phyloP scores from a whole-genome alignment of 2,329 filamentous ascomycete genomes.

The Ceratocystiopsis brevicomis region DNA sequence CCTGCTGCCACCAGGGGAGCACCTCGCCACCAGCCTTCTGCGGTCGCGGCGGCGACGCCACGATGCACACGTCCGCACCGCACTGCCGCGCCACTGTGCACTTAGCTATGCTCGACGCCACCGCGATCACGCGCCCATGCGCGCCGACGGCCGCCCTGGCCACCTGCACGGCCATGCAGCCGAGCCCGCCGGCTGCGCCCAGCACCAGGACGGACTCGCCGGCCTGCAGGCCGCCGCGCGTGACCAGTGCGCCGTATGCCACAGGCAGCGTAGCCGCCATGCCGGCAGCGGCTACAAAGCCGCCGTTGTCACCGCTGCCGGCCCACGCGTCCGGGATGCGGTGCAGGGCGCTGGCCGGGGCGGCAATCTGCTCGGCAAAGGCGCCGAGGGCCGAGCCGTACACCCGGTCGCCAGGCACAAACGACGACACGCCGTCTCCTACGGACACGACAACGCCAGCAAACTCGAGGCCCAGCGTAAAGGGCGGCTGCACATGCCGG shows the following conservation, averaged over 20 bases:
- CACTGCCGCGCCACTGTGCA: constrained; percentile 19
- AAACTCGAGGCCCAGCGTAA: constrained; percentile 42
- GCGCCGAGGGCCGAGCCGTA: constrained; percentile 33
- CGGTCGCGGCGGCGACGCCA: constrained; percentile 15
- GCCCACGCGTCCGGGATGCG: constrained; percentile 25
- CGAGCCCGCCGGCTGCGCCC: constrained; percentile 35
- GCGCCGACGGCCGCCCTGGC: constrained; percentile 17
- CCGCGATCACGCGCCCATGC: constrained; percentile 26
- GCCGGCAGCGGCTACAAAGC: constrained; percentile 29
- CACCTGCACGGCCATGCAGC: constrained; percentile 36
- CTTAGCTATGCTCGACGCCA: constrained; percentile 28
- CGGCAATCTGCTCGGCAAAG: constrained; percentile 31
- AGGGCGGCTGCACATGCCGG: constrained; percentile 34
- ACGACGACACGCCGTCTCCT: constrained; percentile 8
- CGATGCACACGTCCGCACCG: constrained; percentile 23
- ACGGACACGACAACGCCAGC: constrained; percentile 28
- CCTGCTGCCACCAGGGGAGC: constrained; percentile 27
- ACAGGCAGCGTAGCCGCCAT: constrained; percentile 34
- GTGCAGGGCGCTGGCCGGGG: constrained; percentile 20
- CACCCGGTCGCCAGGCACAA: constrained; percentile 29
- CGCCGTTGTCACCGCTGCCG: constrained; percentile 2
- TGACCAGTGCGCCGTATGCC: constrained; percentile 29
- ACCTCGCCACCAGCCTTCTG: constrained; percentile 1
- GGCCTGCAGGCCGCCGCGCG: constrained; percentile 20
- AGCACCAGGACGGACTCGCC: constrained; percentile 35